Conservation (phyloP, 805 yeast species). For the Wickerhamomyces chaumierensis region DNA sequence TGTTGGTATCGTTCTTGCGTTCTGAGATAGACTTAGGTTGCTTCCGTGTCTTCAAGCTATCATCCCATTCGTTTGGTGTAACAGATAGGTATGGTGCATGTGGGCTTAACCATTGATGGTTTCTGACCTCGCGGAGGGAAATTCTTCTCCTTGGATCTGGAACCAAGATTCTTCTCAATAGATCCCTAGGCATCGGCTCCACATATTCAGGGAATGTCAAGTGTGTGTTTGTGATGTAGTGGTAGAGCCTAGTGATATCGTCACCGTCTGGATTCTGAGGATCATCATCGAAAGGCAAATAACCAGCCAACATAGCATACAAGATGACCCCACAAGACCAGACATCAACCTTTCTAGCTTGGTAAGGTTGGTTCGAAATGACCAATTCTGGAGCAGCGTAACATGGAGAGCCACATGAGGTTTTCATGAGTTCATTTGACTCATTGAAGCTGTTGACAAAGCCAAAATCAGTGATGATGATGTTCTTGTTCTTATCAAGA, state of each 20-base stretch:
- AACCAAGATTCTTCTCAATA: constrained; percentile 72
- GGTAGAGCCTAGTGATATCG: constrained; percentile 81
- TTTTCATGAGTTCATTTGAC: constrained; percentile 73
- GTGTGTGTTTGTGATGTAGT: constrained; percentile 84
- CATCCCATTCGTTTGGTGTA: constrained; percentile 87
- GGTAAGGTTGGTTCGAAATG: constrained; percentile 75
- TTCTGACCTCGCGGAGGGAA: constrained; percentile 53
- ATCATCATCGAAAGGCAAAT: constrained; percentile 95
- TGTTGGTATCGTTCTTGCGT: constrained; percentile 14
- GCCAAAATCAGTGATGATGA: constrained; percentile 67
- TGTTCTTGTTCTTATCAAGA: constrained; percentile 44
- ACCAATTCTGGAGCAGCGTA: constrained; percentile 98
- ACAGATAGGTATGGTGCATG: constrained; percentile 75
- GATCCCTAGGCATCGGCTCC: constrained; percentile 82
- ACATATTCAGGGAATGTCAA: constrained; percentile 93
- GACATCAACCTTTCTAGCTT: constrained; percentile 87
- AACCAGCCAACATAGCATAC: constrained; percentile 95
- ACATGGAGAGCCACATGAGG: constrained; percentile 96
- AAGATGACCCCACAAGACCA: constrained; percentile 96
- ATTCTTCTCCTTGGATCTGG: constrained; percentile 77
- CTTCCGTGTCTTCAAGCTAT: constrained; percentile 15
- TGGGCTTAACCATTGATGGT: constrained; percentile 84
- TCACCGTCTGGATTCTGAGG: constrained; percentile 94
- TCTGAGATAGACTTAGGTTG: not conserved
- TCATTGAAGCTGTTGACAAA: constrained; percentile 73